Percentiles rank a stretch among this genome's conserved stretches.
Conservation (phyloP, 2,329 filamentous ascomycete genomes). For the Colletotrichum zoysiae region DNA sequence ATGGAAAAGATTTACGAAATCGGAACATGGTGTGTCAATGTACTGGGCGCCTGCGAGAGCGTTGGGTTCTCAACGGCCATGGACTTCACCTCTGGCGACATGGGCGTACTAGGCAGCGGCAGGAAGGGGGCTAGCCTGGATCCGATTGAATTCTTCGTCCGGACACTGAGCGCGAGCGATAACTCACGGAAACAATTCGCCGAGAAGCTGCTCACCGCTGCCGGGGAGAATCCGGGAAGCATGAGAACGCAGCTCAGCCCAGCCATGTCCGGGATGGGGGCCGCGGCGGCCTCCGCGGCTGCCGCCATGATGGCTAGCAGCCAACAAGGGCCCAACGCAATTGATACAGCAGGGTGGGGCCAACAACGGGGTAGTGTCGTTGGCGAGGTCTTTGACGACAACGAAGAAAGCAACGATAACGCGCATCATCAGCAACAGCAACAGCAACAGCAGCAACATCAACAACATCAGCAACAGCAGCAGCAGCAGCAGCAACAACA, state of each 20-base stretch:
- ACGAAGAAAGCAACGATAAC: conserved; percentile 26
- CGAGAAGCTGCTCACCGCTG: conserved; percentile 57
- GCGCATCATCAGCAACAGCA: conserved; percentile 3
- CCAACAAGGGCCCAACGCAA: conserved; percentile 14
- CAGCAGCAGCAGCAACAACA: neutral
- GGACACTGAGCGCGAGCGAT: conserved; percentile 58
- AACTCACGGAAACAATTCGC: conserved; percentile 59
- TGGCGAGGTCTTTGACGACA: conserved; percentile 35
- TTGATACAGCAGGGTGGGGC: conserved; percentile 21
- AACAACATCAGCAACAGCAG: conserved; percentile 4
- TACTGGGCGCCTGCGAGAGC: conserved; percentile 54
- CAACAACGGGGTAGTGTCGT: conserved; percentile 31
- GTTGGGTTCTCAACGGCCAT: conserved; percentile 46
- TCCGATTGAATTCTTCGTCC: conserved; percentile 59
- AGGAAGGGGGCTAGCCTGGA: conserved; percentile 52
- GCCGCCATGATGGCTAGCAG: conserved; percentile 28
- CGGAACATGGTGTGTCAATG: conserved; percentile 59
- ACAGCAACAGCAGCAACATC: neutral
- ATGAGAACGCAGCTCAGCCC: conserved; percentile 53
- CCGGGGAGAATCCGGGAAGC: conserved; percentile 54
- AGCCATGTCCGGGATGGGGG: conserved; percentile 41
- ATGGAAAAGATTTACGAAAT: conserved; percentile 65
- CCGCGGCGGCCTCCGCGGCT: conserved; percentile 1
- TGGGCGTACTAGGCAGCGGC: conserved; percentile 50
- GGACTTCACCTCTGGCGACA: conserved; percentile 50